A percentile compares a stretch with the other conserved stretches of the same genome.
Evolutionary conservation across 768 basidiomycete species (phyloP).

Genomic region (Mycena vitilis): DNA sequence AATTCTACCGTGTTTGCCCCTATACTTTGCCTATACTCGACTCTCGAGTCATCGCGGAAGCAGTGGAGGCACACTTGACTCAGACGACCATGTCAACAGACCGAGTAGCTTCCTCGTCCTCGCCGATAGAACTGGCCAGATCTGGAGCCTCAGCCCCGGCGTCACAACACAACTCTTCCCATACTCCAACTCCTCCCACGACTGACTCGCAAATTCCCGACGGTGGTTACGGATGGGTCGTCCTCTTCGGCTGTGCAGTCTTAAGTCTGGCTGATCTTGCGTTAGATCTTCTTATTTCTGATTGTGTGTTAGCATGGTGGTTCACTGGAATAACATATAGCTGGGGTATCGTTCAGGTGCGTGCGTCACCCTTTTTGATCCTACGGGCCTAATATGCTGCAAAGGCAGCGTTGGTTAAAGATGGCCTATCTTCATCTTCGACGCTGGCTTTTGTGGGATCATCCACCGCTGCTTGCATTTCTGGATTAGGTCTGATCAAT

Average conservation of each 20-base stretch:
- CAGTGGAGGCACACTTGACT: too few relatives aligned
- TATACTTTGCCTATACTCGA: too few relatives aligned
- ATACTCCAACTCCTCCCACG: not conserved
- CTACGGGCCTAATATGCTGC: too few relatives aligned
- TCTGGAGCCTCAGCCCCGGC: not conserved
- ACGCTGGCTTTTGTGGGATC: constrained; percentile 49
- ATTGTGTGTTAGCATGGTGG: constrained; percentile 36
- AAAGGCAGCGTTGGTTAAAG: constrained; percentile 42
- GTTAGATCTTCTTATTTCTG: not conserved
- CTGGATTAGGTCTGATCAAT: constrained; percentile 44
- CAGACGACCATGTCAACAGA: constrained; percentile 4
- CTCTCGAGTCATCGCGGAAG: too few relatives aligned
- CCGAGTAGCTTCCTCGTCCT: not conserved
- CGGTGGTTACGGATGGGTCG: constrained; percentile 46
- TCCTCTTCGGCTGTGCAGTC: constrained; percentile 44
- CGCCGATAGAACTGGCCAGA: constrained; percentile 16
- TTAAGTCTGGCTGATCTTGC: constrained; percentile 37
- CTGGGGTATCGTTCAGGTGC: constrained; percentile 43
- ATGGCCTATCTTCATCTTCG: constrained; percentile 40
- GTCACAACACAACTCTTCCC: not conserved
- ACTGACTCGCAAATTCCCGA: constrained; percentile 36
- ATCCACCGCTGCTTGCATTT: constrained; percentile 41
- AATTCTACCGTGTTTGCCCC: too few relatives aligned
- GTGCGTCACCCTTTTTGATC: too few relatives aligned
- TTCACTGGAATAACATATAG: constrained; percentile 43